A percentile compares a stretch with the other conserved stretches of the same genome.
Conservation (phyloP, 176 grass and related monocot species). For the Areca catechu region DNA sequence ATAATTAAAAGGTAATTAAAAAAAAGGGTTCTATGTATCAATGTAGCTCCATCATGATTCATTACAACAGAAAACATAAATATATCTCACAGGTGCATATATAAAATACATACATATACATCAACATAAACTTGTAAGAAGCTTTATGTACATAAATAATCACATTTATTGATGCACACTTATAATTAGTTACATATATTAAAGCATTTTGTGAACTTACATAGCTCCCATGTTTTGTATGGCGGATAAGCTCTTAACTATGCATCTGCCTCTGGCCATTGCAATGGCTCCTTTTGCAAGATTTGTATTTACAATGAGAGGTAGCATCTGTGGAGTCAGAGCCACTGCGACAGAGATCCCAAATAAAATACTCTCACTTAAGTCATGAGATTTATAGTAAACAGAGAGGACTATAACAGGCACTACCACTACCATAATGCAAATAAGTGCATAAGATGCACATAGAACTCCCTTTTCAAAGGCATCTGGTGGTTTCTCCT, state of each 20-base stretch:
- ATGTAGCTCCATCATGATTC: too few relatives aligned
- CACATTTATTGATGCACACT: too few relatives aligned
- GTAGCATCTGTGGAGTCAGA: constrained; percentile 40
- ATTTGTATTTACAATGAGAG: constrained; percentile 39
- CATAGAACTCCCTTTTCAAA: constrained; percentile 26
- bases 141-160: too few relatives aligned
- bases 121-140: too few relatives aligned
- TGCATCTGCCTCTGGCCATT: constrained; percentile 37
- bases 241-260: constrained; percentile 30
- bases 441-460: constrained; percentile 29
- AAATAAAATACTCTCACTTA: constrained; percentile 28
- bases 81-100: too few relatives aligned
- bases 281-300: constrained; percentile 31
- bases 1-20: too few relatives aligned
- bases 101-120: too few relatives aligned
- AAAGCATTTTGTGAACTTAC: constrained; percentile 16
- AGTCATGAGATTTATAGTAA: constrained; percentile 25
- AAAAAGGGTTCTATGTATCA: too few relatives aligned
- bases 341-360: constrained; percentile 33
- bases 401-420: constrained; percentile 14
- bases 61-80: too few relatives aligned
- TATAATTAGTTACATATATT: too few relatives aligned
- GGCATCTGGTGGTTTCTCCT: constrained; percentile 18
- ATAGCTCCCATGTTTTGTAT: constrained; percentile 48
- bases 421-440: constrained; percentile 29